phyloP scores from a whole-genome alignment of 306 rosid species.

The Dalbergia cochinchinensis region DNA sequence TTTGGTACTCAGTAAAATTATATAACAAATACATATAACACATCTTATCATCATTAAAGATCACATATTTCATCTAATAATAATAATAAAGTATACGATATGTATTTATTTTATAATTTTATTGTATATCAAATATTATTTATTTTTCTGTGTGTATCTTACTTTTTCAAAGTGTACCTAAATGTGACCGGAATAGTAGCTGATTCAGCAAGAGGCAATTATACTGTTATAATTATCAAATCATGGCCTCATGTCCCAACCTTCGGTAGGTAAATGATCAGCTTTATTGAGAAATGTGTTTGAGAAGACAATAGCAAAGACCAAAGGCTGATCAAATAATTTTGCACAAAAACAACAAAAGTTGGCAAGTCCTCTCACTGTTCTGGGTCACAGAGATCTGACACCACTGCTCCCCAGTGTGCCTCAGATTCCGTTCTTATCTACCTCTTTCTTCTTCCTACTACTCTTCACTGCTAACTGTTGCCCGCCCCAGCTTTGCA shows the following conservation, averaged over 20 bases:
- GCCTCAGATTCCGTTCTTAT: slow-evolving; percentile 50
- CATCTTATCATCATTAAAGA: too few species aligned
- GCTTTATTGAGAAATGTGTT: slow-evolving; percentile 56
- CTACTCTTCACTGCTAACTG: not conserved
- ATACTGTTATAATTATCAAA: slow-evolving; percentile 47
- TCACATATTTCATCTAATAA: too few species aligned
- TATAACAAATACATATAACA: too few species aligned
- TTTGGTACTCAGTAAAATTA: too few species aligned
- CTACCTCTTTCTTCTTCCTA: not conserved
- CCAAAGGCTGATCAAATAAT: slow-evolving; percentile 45
- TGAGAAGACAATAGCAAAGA: slow-evolving; percentile 59
- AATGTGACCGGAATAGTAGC: too few species aligned
- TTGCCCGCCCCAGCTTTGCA: not conserved
- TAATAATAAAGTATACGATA: too few species aligned
- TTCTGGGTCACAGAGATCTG: slow-evolving; percentile 43
- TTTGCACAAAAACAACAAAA: slow-evolving; percentile 27
- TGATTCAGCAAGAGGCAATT: slow-evolving; percentile 1
- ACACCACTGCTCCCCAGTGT: slow-evolving; percentile 41
- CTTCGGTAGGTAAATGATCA: slow-evolving; percentile 45
- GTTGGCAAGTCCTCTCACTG: slow-evolving; percentile 30
- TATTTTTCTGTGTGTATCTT: too few species aligned
- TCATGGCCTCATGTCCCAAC: slow-evolving; percentile 38
- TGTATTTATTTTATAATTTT: too few species aligned
- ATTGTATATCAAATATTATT: too few species aligned
- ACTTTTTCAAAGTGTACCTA: too few species aligned